Percentiles rank a stretch among this genome's conserved stretches.
Conservation (phyloP, 441 rosid species). For the Brassica balearica region DNA sequence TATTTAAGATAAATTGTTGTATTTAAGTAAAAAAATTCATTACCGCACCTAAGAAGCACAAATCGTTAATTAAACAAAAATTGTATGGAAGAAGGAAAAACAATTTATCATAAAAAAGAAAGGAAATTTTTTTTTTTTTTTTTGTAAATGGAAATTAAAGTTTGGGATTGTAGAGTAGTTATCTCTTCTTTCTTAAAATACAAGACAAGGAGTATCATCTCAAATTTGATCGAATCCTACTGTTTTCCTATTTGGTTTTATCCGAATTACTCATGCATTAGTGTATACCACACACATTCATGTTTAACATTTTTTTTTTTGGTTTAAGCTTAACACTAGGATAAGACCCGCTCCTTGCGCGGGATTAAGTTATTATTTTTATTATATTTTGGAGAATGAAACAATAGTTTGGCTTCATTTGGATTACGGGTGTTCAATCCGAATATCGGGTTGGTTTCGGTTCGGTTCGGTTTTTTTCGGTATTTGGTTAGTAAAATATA, state of each 20-base stretch:
- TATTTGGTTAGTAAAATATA: too few species aligned
- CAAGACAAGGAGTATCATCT: not conserved
- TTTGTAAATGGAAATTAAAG: not conserved
- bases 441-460: too few species aligned
- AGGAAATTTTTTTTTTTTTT: not conserved
- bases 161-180: not conserved
- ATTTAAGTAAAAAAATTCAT: not conserved
- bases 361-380: too few species aligned
- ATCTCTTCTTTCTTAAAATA: not conserved
- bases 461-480: too few species aligned
- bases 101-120: not conserved
- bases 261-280: not conserved
- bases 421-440: too few species aligned
- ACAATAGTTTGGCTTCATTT: too few species aligned
- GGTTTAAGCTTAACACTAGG: too few species aligned
- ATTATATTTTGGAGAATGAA: too few species aligned
- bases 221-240: not conserved
- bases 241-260: not conserved
- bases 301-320: not conserved
- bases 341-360: too few species aligned
- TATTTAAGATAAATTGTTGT: not conserved
- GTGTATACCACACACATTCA: not conserved
- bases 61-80: not conserved
- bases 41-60: not conserved
- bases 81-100: not conserved